phyloP scores from a whole-genome alignment of 371 early-diverging fungal genomes.

The Dichotomocladium elegans region DNA sequence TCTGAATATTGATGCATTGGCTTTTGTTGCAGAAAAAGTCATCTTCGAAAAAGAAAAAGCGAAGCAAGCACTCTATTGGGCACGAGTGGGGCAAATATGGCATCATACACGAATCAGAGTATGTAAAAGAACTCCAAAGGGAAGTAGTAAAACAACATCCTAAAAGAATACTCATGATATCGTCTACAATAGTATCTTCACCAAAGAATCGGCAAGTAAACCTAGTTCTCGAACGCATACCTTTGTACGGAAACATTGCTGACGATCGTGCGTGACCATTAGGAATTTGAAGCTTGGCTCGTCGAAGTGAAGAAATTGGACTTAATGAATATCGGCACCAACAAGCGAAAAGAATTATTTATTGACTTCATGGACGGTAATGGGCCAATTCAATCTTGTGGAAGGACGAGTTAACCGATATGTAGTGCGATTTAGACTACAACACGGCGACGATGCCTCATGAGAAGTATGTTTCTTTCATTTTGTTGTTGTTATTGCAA shows the following conservation, averaged over 20 bases:
- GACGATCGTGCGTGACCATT: neutral
- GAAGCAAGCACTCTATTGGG: conserved; percentile 25
- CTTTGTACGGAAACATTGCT: too few species aligned
- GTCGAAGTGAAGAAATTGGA: conserved; percentile 64
- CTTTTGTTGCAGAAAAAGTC: conserved; percentile 1
- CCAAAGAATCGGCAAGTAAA: conserved; percentile 48
- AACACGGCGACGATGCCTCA: conserved; percentile 77
- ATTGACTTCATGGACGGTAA: conserved; percentile 66
- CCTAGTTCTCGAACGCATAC: neutral
- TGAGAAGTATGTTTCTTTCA: conserved; percentile 58
- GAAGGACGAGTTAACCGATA: neutral
- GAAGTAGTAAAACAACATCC: too few species aligned
- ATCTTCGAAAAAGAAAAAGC: conserved; percentile 32
- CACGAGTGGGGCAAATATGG: conserved; percentile 55
- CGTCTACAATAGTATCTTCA: conserved; percentile 40
- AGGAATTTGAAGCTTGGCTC: conserved; percentile 77
- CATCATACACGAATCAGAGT: conserved; percentile 55
- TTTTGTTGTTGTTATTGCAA: too few species aligned
- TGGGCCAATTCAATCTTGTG: too few species aligned
- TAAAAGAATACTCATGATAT: too few species aligned
- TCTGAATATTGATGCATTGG: neutral
- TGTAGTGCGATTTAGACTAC: conserved; percentile 59
- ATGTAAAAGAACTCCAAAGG: too few species aligned
- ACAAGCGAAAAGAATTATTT: conserved; percentile 60
- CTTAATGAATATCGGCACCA: conserved; percentile 52